A percentile compares a stretch with the other conserved stretches of the same genome.
Evolutionary conservation across 1,284 basidiomycete genomes (phyloP).

Genomic region (Sanghuangporus weigelae): DNA sequence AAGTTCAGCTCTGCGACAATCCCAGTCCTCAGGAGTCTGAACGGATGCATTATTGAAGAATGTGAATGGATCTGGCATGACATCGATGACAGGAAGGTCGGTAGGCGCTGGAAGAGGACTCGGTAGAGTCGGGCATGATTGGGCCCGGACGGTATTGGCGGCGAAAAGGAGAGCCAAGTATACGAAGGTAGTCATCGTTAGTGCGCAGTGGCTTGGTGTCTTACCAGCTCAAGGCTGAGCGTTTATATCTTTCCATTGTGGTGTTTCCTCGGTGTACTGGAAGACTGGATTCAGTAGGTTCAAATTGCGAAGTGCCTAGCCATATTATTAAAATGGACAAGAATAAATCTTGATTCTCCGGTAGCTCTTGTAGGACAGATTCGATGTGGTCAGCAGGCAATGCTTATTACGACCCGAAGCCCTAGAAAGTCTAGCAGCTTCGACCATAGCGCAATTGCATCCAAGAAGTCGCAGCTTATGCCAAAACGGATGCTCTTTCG

Average conservation of each 20-base stretch:
- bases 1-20: conserved; percentile 20
- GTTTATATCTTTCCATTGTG: not conserved
- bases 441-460: too few species aligned
- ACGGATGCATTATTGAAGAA: conserved; percentile 15
- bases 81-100: conserved; percentile 13
- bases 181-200: not conserved
- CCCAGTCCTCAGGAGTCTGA: conserved; percentile 20
- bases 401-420: too few species aligned
- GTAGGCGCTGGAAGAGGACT: conserved; percentile 14
- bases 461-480: too few species aligned
- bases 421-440: too few species aligned
- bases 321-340: too few species aligned
- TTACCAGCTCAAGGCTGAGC: not conserved
- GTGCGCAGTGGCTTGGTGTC: not conserved
- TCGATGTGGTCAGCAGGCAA: too few species aligned
- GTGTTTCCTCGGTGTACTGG: too few species aligned
- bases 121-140: conserved; percentile 11
- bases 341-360: too few species aligned
- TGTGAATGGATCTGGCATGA: conserved; percentile 10
- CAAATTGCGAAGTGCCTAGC: too few species aligned
- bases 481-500: too few species aligned
- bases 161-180: not conserved
- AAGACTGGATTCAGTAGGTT: too few species aligned
- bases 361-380: too few species aligned
- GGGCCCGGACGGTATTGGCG: not conserved